Evolutionary conservation across 2,329 filamentous ascomycete genomes (phyloP).

Genomic region (Verticillium isaacii): DNA sequence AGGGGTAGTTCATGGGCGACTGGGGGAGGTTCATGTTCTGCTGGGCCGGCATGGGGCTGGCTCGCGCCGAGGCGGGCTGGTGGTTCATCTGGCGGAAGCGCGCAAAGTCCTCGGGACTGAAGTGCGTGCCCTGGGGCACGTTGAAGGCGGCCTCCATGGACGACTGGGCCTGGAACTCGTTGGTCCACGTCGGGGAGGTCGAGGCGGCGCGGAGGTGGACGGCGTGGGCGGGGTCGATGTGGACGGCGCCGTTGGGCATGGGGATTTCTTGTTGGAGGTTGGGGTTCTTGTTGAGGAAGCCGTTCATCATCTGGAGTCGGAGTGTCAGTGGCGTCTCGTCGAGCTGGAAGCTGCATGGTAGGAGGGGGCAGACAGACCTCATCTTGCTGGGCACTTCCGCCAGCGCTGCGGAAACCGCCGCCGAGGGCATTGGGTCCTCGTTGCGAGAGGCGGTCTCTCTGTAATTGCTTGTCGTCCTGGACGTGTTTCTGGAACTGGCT

Average conservation of each 20-base stretch:
- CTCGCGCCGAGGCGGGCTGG: conserved; percentile 37
- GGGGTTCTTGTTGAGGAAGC: conserved; percentile 80
- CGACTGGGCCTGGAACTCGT: conserved; percentile 52
- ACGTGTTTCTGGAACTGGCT: conserved; percentile 97
- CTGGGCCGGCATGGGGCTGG: conserved; percentile 55
- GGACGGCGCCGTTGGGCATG: conserved; percentile 42
- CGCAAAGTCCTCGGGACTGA: conserved; percentile 81
- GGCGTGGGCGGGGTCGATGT: conserved; percentile 43
- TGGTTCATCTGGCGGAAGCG: conserved; percentile 74
- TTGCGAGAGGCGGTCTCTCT: conserved; percentile 82
- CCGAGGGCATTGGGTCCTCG: conserved; percentile 65
- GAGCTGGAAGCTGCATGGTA: background rate
- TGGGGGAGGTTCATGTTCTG: conserved; percentile 34
- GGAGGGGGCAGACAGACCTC: conserved; percentile 45
- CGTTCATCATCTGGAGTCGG: conserved; percentile 74
- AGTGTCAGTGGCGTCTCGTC: background rate
- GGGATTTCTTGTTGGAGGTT: conserved; percentile 50
- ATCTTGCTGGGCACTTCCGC: conserved; percentile 67
- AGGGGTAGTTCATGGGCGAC: conserved; percentile 1
- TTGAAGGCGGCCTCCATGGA: conserved; percentile 69
- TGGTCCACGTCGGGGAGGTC: conserved; percentile 49
- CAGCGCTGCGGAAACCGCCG: conserved; percentile 72
- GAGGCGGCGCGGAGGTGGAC: conserved; percentile 49
- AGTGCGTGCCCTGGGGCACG: conserved; percentile 53
- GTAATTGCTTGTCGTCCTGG: conserved; percentile 90